Percentiles rank a stretch among this genome's conserved stretches.
Conservation (phyloP, 306 rosid species). For the Macrotyloma uniflorum region DNA sequence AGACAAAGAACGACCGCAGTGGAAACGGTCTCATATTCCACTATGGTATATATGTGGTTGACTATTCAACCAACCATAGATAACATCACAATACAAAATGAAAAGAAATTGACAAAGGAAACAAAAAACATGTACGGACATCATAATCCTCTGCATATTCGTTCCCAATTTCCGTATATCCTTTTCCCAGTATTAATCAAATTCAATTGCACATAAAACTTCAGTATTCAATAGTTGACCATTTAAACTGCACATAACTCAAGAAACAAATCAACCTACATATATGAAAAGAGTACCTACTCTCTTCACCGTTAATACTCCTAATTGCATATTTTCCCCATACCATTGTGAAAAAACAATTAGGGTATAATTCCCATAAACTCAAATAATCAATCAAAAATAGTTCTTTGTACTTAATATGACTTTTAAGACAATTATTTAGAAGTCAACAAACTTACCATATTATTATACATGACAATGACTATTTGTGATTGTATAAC, state of each 20-base stretch:
- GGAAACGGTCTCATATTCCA: conserved; percentile 35
- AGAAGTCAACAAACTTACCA: background rate
- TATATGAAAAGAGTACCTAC: conserved; percentile 3
- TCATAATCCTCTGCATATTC: conserved; percentile 8
- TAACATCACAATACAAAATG: conserved; percentile 17
- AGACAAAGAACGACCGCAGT: background rate
- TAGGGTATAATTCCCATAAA: background rate
- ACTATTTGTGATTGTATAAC: background rate
- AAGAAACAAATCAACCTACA: conserved; percentile 15
- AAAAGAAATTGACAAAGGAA: conserved; percentile 20
- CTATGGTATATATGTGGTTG: conserved; percentile 29
- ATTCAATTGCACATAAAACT: background rate
- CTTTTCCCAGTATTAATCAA: background rate
- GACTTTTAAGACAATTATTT: background rate
- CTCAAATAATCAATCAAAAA: background rate
- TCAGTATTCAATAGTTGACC: conserved; percentile 12
- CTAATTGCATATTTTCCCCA: background rate
- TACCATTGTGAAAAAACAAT: background rate
- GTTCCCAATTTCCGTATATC: background rate
- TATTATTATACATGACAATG: too few species aligned
- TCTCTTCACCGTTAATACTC: background rate
- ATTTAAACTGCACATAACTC: background rate
- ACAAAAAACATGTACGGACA: conserved; percentile 6
- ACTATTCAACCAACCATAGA: conserved; percentile 32
- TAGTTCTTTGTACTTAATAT: too few species aligned